Base-by-base conservation (phyloP, 768 basidiomycete genomes). In the Kwoniella pini region DNA sequence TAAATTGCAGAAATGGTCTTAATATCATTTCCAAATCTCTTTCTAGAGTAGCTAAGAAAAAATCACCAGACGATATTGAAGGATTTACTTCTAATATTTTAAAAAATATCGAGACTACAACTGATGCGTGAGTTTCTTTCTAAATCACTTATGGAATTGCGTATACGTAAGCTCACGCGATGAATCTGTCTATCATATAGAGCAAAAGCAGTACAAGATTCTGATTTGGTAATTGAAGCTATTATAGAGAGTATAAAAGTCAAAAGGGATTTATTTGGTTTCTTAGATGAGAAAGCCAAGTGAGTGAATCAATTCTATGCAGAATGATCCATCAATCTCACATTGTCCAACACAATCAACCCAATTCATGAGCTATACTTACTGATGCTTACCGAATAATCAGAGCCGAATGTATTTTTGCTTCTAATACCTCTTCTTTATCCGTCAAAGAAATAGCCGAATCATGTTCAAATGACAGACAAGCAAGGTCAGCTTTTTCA, bases 211-310 rank as follows among this genome's bases (percentile, higher is more conserved):
- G 80, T 80, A 3, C 48, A 71, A 4, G 46, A 71, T 0, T 63
- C 78, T 1, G 80, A 82, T 60, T 60, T 81, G 36, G 80, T 82
- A 31, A 71, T 82, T 27, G 81, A 82, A 66, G 81, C 81, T 4
- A 81, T 82, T 53, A 80, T 82, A 57, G 81, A 82, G 59, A 75
- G 75, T 57, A 60, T 82, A 49, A 74, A 77, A 58, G 75, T 79
- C 49, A 81, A 82, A 67, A 69, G 79, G 38, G 78, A 80, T 43
- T 64, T 82, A 43, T 81, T 82, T 54, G 65, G 65, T 0, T 69
- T 77, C 54, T 58, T 82, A 10, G 81, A 82, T 59, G 50, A 38
- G 5, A 61, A 75, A 19, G 80, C 80, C 2, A 71, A 68, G 77
- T 78, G 30, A 52, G 75, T 64, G n/a, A n/a, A n/a, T n/a, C n/a